phyloP scores from a whole-genome alignment of 495 filamentous ascomycete genomes.

The Daldinia grandis region DNA sequence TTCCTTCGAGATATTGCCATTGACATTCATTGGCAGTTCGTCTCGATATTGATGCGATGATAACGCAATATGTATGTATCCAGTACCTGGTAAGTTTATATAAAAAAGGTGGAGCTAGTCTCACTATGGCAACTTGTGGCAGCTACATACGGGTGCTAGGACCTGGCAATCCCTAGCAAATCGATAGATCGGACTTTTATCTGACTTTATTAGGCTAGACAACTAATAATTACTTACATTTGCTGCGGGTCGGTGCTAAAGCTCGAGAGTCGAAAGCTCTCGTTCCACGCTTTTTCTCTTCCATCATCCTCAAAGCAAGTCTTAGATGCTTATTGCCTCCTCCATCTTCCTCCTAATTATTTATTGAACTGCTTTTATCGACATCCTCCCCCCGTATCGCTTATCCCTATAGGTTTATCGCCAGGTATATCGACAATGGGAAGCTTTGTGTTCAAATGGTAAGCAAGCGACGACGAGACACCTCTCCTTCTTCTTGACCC shows the following conservation, averaged over 20 bases:
- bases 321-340: not conserved
- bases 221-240: constrained; percentile 22
- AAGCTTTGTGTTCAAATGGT: constrained; percentile 65
- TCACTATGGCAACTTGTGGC: constrained; percentile 3
- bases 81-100: constrained; percentile 16
- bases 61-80: constrained; percentile 29
- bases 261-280: constrained; percentile 3
- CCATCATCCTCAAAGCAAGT: constrained; percentile 5
- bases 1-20: not conserved
- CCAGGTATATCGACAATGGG: constrained; percentile 51
- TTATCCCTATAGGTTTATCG: constrained; percentile 1
- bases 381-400: not conserved
- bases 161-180: constrained; percentile 15
- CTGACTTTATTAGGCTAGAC: constrained; percentile 8
- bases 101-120: constrained; percentile 5
- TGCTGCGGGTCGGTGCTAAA: constrained; percentile 11
- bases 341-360: not conserved
- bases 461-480: constrained; percentile 31
- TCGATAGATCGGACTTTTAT: constrained; percentile 38
- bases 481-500: constrained; percentile 3
- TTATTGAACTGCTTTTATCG: not conserved
- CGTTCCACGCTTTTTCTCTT: constrained; percentile 15
- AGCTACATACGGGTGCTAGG: not conserved
- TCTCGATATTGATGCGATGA: constrained; percentile 20
- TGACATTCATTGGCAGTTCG: not conserved